These are phyloP conservation scores for Cladophialophora carrionii DNA, from an alignment of 2,329 filamentous ascomycete species.

Conservation along the genomic window DNA sequence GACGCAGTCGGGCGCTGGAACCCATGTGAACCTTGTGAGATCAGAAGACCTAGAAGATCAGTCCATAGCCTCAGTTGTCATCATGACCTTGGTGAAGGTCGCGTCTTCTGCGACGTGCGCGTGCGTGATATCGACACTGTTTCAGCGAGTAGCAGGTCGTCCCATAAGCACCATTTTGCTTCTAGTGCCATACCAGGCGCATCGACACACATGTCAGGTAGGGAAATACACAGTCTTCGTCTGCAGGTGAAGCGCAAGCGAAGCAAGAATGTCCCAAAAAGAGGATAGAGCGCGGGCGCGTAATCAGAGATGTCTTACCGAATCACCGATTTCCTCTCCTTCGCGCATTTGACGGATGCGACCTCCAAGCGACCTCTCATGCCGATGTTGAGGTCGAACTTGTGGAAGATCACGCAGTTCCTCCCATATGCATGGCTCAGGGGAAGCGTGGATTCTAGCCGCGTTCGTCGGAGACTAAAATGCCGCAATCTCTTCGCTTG, in stretches of 20 bases:
- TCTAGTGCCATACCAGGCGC: background rate
- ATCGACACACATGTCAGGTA: background rate
- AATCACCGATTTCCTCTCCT: background rate
- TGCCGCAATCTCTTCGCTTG: conserved; percentile 17
- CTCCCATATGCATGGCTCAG: conserved; percentile 14
- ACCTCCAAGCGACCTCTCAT: background rate
- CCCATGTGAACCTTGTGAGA: background rate
- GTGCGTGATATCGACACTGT: background rate
- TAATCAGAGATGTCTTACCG: background rate
- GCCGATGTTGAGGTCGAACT: background rate
- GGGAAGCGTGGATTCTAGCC: conserved; percentile 5
- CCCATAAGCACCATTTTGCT: background rate
- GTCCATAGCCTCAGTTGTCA: background rate
- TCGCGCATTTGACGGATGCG: background rate
- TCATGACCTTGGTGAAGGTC: background rate
- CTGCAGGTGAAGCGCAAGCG: background rate
- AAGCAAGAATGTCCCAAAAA: background rate
- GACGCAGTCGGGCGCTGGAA: background rate
- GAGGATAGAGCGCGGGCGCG: background rate
- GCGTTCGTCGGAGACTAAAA: background rate
- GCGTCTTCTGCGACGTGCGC: background rate
- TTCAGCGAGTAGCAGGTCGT: background rate
- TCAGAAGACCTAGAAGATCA: background rate
- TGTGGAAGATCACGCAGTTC: conserved; percentile 1
- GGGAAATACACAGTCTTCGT: background rate